These are phyloP conservation scores for Saxophila tyrrhenica DNA, from an alignment of 495 filamentous ascomycete genomes.

Conservation along the genomic window DNA sequence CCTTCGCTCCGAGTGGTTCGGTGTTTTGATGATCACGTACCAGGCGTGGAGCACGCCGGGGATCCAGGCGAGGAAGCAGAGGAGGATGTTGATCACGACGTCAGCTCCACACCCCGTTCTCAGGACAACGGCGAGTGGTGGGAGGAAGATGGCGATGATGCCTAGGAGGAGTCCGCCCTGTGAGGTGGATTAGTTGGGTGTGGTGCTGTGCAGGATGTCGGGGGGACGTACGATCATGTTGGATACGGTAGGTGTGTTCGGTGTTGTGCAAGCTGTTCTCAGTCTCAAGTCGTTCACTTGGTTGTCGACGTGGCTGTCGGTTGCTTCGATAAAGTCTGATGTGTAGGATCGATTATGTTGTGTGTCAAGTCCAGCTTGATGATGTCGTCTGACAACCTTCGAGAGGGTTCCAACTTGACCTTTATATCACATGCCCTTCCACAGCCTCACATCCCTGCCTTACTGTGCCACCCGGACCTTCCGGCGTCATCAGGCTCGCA, in stretches of 20 bases:
- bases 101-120: constrained; percentile 71
- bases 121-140: constrained; percentile 81
- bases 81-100: constrained; percentile 72
- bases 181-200: neutral
- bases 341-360: no score
- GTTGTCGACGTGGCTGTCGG: no score
- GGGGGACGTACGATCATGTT: neutral
- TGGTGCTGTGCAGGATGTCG: neutral
- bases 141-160: constrained; percentile 73
- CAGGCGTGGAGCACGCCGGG: constrained; percentile 14
- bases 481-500: neutral
- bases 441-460: neutral
- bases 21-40: constrained; percentile 4
- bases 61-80: constrained; percentile 46
- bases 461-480: neutral
- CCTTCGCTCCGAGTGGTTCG: neutral
- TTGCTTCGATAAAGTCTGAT: no score
- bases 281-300: neutral
- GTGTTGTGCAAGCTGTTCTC: neutral
- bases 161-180: constrained; percentile 80
- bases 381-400: neutral
- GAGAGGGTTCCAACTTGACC: neutral
- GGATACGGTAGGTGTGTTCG: neutral
- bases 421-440: no score
- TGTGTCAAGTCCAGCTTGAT: neutral